Evolutionary conservation across 202 grass and related monocot species (phyloP).

Genomic region (Dendrocalamus latiflorus): DNA sequence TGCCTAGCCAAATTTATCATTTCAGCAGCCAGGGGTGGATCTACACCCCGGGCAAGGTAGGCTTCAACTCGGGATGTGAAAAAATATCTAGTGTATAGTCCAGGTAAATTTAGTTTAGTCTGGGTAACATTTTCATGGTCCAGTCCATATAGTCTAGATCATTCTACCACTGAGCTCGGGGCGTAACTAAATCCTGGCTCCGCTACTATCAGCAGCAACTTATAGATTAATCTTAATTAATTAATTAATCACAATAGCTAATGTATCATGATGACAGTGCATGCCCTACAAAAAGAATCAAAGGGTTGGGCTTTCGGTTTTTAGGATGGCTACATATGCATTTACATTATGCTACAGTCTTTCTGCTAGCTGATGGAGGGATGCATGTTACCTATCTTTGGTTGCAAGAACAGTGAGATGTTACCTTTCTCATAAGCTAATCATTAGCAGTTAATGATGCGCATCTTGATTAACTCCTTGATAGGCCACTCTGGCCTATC

Average conservation of each 20-base stretch:
- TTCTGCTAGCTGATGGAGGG: constrained; percentile 7
- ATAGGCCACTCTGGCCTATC: constrained; percentile 24
- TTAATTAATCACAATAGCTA: not conserved
- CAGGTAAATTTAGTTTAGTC: no score
- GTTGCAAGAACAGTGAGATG: constrained; percentile 29
- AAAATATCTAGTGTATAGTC: no score
- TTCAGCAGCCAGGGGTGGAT: no score
- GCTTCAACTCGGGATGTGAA: no score
- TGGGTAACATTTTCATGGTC: no score
- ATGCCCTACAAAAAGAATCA: constrained; percentile 27
- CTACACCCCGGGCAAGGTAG: no score
- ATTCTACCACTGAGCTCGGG: no score
- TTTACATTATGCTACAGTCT: not conserved
- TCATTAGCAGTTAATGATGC: constrained; percentile 46
- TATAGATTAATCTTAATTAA: not conserved
- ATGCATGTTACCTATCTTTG: constrained; percentile 17
- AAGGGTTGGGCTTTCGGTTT: constrained; percentile 7
- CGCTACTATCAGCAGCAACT: no score
- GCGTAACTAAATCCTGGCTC: no score
- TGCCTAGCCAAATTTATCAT: not conserved
- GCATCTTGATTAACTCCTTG: constrained; percentile 39
- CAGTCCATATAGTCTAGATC: no score
- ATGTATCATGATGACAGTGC: not conserved
- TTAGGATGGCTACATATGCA: not conserved
- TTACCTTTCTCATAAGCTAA: constrained; percentile 35